Evolutionary conservation across 169 alveolate species (phyloP).

Genomic region (Plasmodium ovale): DNA sequence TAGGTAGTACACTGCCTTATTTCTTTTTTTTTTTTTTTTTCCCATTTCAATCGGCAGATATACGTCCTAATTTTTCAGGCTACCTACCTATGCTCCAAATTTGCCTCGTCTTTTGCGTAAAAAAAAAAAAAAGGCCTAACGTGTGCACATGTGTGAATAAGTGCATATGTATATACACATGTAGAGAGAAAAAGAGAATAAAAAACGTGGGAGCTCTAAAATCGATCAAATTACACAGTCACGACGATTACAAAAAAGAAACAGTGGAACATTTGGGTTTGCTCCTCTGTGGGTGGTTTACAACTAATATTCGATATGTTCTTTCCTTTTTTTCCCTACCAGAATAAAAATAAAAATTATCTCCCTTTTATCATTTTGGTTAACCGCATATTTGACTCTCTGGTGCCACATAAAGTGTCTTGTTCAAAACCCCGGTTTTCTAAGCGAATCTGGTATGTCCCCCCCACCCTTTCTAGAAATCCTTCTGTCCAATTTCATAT

Average conservation of each 20-base stretch:
- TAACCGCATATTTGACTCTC: constrained; percentile 30
- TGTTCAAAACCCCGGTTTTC: constrained; percentile 36
- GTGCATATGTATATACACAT: background rate
- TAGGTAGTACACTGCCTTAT: background rate
- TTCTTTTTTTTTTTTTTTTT: background rate
- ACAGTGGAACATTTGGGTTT: background rate
- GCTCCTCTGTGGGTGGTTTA: background rate
- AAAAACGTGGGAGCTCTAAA: no score
- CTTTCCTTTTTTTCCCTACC: background rate
- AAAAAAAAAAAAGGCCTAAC: constrained; percentile 2
- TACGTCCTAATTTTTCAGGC: constrained; percentile 36
- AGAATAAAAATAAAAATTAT: constrained; percentile 27
- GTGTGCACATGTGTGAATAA: background rate
- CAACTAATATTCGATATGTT: background rate
- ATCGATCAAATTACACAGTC: no score
- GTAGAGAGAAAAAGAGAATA: background rate
- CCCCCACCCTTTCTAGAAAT: no score
- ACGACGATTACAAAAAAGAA: background rate
- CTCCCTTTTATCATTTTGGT: constrained; percentile 38
- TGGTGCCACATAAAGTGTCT: constrained; percentile 71
- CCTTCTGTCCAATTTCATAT: no score
- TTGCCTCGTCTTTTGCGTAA: constrained; percentile 55
- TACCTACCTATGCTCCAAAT: constrained; percentile 41
- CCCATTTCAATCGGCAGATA: constrained; percentile 15
- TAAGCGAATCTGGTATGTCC: constrained; percentile 8